Evolutionary conservation across 768 basidiomycete genomes (phyloP).

Genomic region (Hygrocybe coccinea): DNA sequence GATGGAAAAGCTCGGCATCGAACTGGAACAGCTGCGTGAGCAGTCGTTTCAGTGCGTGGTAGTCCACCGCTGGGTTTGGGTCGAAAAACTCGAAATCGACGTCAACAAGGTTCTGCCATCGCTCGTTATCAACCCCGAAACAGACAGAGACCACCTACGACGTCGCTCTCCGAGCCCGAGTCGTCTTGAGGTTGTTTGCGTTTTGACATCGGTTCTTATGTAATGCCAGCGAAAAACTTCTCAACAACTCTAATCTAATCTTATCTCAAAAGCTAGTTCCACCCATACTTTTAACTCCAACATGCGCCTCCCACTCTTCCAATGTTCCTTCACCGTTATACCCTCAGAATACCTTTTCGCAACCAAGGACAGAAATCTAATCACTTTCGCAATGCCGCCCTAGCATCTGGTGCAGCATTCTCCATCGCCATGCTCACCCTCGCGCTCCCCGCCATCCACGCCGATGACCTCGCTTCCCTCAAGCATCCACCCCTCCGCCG

Average conservation of each 20-base stretch:
- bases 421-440: background rate
- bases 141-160: slow-evolving; percentile 17
- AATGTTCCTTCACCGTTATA: background rate
- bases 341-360: background rate
- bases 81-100: slow-evolving; percentile 95
- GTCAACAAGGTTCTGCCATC: slow-evolving; percentile 60
- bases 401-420: background rate
- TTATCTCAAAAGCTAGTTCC: background rate
- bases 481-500: background rate
- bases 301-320: too few relatives aligned
- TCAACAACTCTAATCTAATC: background rate
- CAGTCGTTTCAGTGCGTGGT: slow-evolving; percentile 77
- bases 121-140: background rate
- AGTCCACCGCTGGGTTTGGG: slow-evolving; percentile 76
- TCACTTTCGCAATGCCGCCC: background rate
- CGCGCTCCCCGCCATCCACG: background rate
- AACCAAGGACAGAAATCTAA: too few relatives aligned
- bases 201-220: slow-evolving; percentile 21
- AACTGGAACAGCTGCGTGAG: slow-evolving; percentile 62
- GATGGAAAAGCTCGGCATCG: slow-evolving; percentile 68
- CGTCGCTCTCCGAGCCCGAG: slow-evolving; percentile 26
- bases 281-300: background rate
- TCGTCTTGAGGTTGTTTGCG: slow-evolving; percentile 21
- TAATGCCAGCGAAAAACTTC: too few relatives aligned
- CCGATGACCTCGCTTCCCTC: background rate